These are phyloP conservation scores for Murraya koenigii DNA, from an alignment of 345 rosid genomes.

Conservation along the genomic window DNA sequence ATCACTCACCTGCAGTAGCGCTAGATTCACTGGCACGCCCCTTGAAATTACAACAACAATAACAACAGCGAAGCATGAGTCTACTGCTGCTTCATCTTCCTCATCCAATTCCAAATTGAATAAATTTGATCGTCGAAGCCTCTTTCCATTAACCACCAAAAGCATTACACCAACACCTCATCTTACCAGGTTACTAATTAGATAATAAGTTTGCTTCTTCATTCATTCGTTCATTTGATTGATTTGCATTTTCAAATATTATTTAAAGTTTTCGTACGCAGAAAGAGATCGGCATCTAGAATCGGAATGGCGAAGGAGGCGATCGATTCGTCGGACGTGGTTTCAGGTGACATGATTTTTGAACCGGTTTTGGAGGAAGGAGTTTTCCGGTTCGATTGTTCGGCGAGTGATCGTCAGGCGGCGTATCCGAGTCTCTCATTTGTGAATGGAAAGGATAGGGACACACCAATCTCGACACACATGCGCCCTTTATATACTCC, in stretches of 20 bases:
- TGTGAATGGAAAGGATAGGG: conserved; percentile 47
- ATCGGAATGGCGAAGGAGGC: conserved; percentile 39
- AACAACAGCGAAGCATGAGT: background rate
- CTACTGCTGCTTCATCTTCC: background rate
- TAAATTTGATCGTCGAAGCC: background rate
- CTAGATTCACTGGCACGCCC: no score
- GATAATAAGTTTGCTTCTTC: background rate
- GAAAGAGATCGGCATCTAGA: conserved; percentile 19
- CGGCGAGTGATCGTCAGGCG: conserved; percentile 46
- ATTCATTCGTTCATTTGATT: background rate
- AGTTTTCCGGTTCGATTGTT: conserved; percentile 77
- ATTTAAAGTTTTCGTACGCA: background rate
- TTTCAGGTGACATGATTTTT: conserved; percentile 54
- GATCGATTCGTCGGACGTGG: conserved; percentile 25
- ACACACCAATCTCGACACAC: conserved; percentile 36
- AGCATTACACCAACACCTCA: no score
- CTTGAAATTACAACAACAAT: no score
- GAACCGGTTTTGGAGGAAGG: conserved; percentile 72
- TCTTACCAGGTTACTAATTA: background rate
- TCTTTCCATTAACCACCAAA: no score
- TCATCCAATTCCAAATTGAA: background rate
- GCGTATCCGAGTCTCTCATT: conserved; percentile 77
- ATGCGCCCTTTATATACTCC: conserved; percentile 57
- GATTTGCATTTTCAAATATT: background rate
- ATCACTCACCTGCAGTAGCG: background rate